Percentiles rank a stretch among this genome's conserved stretches.
These are phyloP conservation scores for Sophora flavescens DNA, from an alignment of 306 rosid species.

Conservation along the genomic window DNA sequence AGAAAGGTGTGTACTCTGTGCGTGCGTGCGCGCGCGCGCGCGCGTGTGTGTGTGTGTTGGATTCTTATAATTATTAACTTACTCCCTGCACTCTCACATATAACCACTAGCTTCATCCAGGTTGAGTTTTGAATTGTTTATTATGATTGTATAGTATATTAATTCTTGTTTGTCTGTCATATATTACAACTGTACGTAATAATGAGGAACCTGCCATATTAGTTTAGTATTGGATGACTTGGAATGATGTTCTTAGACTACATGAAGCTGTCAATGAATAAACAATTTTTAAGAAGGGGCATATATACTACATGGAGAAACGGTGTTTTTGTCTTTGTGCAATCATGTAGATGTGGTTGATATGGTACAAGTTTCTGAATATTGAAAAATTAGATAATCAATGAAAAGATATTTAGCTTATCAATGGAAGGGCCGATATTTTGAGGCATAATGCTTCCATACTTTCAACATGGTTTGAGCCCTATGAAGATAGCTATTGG, in stretches of 20 bases:
- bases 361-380: neutral
- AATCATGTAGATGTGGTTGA: neutral
- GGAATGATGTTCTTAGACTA: neutral
- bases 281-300: neutral
- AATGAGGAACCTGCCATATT: neutral
- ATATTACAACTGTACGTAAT: neutral
- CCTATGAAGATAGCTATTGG: neutral
- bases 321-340: neutral
- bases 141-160: neutral
- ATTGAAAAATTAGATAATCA: neutral
- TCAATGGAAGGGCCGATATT: neutral
- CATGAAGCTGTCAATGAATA: neutral
- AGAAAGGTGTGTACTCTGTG: constrained; percentile 68
- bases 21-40: neutral
- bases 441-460: neutral
- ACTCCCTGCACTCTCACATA: neutral
- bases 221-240: neutral
- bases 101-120: constrained; percentile 19
- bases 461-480: neutral
- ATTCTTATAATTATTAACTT: neutral
- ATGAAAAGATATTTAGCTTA: no score
- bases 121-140: constrained; percentile 22
- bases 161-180: neutral
- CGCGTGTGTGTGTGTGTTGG: neutral
- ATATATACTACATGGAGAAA: neutral